These are phyloP conservation scores for Zea luxurians DNA, from an alignment of 176 grass and related monocot genomes.

Conservation along the genomic window DNA sequence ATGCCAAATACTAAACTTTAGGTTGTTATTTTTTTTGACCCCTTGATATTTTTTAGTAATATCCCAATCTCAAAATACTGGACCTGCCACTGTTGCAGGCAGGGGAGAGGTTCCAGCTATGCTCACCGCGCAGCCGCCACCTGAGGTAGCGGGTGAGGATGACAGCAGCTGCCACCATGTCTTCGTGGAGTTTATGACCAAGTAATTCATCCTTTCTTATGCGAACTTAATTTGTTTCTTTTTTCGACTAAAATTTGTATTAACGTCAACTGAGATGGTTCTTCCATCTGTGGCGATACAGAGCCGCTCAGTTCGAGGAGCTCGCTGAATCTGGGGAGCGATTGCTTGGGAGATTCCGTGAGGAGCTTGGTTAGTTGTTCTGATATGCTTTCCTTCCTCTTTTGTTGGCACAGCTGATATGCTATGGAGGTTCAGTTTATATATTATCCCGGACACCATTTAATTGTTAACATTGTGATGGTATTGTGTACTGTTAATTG, in stretches of 20 bases:
- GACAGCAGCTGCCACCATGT: neutral
- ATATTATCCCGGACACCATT: neutral
- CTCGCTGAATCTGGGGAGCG: conserved; percentile 52
- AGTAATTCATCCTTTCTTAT: conserved; percentile 14
- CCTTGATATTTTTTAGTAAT: neutral
- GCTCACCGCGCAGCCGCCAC: neutral
- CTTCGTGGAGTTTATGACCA: conserved; percentile 54
- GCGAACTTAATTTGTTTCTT: neutral
- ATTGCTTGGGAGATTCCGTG: conserved; percentile 51
- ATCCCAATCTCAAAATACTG: neutral
- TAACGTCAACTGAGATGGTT: neutral
- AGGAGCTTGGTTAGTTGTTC: conserved; percentile 49
- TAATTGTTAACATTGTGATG: neutral
- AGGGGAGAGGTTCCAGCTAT: neutral
- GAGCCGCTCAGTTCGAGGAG: conserved; percentile 56
- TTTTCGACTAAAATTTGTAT: neutral
- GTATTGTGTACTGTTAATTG: neutral
- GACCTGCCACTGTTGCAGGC: neutral
- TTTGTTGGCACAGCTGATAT: neutral
- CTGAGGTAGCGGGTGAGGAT: neutral
- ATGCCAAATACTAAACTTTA: neutral
- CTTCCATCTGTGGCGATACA: neutral
- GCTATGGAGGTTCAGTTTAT: neutral
- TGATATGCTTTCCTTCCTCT: neutral
- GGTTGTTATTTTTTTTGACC: neutral